phyloP scores from a whole-genome alignment of 352 stramenopile genomes.

The Pythium monospermum region DNA sequence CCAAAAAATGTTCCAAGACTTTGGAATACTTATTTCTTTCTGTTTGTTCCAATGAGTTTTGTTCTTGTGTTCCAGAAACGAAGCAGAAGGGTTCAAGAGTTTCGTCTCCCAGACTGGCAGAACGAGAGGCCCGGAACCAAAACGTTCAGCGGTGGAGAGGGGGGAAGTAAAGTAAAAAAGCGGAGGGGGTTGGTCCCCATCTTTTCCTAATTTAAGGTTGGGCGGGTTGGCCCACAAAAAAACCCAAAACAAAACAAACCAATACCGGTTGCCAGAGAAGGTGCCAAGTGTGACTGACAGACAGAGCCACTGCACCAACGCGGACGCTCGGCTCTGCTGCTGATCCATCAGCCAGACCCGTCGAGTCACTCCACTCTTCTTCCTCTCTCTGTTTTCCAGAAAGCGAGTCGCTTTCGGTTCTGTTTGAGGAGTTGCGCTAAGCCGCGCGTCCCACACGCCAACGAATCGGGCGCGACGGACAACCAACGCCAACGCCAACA shows the following conservation, averaged over 20 bases:
- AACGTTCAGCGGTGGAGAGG: slow-evolving; percentile 21
- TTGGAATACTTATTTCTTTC: too few species aligned
- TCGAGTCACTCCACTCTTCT: too few species aligned
- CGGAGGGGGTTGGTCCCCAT: slow-evolving; percentile 6
- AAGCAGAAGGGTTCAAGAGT: too few species aligned
- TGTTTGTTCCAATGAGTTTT: too few species aligned
- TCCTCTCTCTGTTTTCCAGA: too few species aligned
- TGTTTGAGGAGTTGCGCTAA: too few species aligned
- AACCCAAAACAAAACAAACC: slow-evolving; percentile 24
- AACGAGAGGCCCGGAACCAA: slow-evolving; percentile 8
- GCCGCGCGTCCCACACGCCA: too few species aligned
- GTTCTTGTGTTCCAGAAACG: too few species aligned
- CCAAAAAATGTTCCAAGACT: too few species aligned
- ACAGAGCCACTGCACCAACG: slow-evolving; percentile 7
- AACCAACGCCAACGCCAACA: not conserved
- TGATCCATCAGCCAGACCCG: too few species aligned
- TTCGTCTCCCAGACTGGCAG: too few species aligned
- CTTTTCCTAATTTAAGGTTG: slow-evolving; percentile 33
- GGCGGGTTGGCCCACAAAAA: slow-evolving; percentile 14
- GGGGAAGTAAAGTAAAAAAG: slow-evolving; percentile 2
- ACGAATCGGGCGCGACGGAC: not conserved
- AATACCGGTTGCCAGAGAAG: slow-evolving; percentile 6
- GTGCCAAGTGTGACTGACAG: slow-evolving; percentile 21
- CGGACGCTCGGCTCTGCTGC: slow-evolving; percentile 1
- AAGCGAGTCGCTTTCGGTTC: too few species aligned